These are phyloP conservation scores for Miscanthus sacchariflorus DNA, from an alignment of 202 grass and related monocot species.

Conservation along the genomic window DNA sequence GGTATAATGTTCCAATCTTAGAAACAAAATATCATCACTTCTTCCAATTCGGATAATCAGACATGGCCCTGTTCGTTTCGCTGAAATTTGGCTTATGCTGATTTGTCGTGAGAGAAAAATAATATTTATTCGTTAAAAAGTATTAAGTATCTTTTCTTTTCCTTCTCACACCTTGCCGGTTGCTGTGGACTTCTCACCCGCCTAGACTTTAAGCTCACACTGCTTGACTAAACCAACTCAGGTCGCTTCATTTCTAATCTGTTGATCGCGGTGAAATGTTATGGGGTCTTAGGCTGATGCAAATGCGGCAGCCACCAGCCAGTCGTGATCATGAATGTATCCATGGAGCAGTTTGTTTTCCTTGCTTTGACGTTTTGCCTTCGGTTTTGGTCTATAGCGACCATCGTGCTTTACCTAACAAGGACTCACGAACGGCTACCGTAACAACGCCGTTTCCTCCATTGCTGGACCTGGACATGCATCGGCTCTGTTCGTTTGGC, in stretches of 20 bases:
- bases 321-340: conserved; percentile 39
- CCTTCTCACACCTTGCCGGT: not conserved
- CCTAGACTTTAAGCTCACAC: conserved; percentile 9
- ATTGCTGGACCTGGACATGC: not conserved
- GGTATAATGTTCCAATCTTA: not conserved
- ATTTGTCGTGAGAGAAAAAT: too few relatives aligned
- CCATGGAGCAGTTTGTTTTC: not conserved
- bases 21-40: not conserved
- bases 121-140: too few relatives aligned
- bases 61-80: too few relatives aligned
- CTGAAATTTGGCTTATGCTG: too few relatives aligned
- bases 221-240: conserved; percentile 17
- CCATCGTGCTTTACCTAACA: conserved; percentile 31
- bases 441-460: conserved; percentile 16
- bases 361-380: conserved; percentile 9
- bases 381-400: conserved; percentile 25
- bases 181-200: not conserved
- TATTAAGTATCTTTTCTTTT: not conserved
- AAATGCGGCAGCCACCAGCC: not conserved
- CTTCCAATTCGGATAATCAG: not conserved
- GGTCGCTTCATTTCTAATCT: conserved; percentile 19
- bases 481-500: too few relatives aligned
- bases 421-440: not conserved
- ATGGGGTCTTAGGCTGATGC: not conserved
- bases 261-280: conserved; percentile 24